These are phyloP conservation scores for Russula earlei DNA, from an alignment of 768 basidiomycete species.

Conservation along the genomic window DNA sequence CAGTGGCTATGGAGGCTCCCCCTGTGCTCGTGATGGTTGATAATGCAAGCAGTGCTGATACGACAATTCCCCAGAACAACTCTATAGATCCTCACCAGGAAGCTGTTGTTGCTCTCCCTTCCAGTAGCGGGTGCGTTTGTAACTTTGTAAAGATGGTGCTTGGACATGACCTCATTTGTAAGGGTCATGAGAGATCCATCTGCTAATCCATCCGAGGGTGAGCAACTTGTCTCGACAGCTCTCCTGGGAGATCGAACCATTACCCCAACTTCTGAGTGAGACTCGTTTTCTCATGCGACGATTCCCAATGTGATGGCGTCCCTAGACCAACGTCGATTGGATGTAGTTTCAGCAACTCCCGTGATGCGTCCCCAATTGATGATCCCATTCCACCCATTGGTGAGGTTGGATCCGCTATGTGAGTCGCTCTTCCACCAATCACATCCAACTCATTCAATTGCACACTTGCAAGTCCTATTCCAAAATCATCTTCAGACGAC, in stretches of 20 bases:
- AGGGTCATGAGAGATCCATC: neutral
- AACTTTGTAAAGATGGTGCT: no score
- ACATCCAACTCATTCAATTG: neutral
- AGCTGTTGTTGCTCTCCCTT: neutral
- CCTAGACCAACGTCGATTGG: neutral
- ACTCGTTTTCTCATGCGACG: neutral
- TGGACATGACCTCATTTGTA: neutral
- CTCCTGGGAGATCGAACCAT: neutral
- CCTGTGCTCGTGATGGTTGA: neutral
- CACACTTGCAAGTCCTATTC: conserved; percentile 6
- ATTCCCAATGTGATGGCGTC: neutral
- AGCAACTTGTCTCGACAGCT: neutral
- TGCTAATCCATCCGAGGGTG: neutral
- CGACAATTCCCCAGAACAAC: conserved; percentile 1
- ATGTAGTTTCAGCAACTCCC: neutral
- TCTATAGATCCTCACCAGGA: neutral
- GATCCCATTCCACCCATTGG: neutral
- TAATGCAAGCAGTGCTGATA: neutral
- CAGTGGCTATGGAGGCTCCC: no score
- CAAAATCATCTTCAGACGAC: neutral
- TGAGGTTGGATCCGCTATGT: conserved; percentile 5
- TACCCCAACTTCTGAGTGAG: conserved; percentile 7
- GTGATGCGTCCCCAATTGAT: neutral
- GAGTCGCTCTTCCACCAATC: neutral
- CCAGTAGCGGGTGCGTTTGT: neutral